Percentiles rank a stretch among this genome's conserved stretches.
phyloP scores from a whole-genome alignment of 148 eudicot genomes.

The Camellia sinensis region DNA sequence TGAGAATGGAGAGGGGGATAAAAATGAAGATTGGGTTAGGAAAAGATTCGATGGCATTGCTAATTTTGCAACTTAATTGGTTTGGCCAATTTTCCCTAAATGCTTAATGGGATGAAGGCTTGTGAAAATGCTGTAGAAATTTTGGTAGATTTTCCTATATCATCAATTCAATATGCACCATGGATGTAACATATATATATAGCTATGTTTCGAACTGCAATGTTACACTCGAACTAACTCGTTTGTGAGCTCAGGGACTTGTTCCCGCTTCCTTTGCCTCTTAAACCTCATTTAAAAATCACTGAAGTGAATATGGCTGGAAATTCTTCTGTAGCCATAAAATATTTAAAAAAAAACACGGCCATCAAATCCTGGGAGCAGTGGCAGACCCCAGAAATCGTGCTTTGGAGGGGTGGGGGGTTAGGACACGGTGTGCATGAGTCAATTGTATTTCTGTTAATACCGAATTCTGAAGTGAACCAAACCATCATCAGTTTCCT shows the following conservation, averaged over 20 bases:
- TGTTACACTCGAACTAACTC: neutral
- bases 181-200: neutral
- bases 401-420: too few relatives aligned
- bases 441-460: too few relatives aligned
- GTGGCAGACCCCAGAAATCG: too few relatives aligned
- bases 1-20: neutral
- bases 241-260: neutral
- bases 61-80: neutral
- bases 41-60: neutral
- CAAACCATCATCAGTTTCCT: too few relatives aligned
- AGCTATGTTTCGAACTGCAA: neutral
- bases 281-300: too few relatives aligned
- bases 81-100: constrained; percentile 1
- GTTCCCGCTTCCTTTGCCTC: neutral
- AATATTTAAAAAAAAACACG: too few relatives aligned
- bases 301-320: too few relatives aligned
- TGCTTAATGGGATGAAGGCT: neutral
- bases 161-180: neutral
- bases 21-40: neutral
- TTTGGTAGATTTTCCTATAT: neutral
- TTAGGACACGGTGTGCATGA: too few relatives aligned
- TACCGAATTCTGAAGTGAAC: too few relatives aligned
- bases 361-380: neutral
- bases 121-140: neutral
- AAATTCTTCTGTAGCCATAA: too few relatives aligned